phyloP scores from a whole-genome alignment of 257 asterid species.

The Nicotiana tomentosiformis region DNA sequence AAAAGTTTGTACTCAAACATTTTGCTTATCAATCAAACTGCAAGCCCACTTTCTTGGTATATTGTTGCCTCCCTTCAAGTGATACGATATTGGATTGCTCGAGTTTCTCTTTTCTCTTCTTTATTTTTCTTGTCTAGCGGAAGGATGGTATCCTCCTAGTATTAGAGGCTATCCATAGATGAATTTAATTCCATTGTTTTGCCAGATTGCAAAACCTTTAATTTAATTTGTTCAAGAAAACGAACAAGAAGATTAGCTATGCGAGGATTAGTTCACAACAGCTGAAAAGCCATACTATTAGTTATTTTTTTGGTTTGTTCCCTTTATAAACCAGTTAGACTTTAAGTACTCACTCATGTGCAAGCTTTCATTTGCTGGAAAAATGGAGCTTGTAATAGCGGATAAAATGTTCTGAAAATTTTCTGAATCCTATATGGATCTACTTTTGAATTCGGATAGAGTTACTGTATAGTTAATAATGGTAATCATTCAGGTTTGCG shows the following conservation, averaged over 20 bases:
- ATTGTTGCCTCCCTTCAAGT: not conserved
- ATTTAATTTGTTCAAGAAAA: not conserved
- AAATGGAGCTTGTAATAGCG: not conserved
- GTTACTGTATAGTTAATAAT: slow-evolving; percentile 62
- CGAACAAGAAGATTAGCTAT: not conserved
- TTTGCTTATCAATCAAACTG: slow-evolving; percentile 88
- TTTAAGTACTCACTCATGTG: not conserved
- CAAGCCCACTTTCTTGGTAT: slow-evolving; percentile 90
- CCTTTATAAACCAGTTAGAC: not conserved
- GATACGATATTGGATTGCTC: not conserved
- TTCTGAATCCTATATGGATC: not conserved
- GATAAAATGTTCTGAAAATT: not conserved
- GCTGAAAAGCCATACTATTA: not conserved
- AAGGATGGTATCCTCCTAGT: not conserved
- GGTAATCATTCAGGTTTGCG: slow-evolving; percentile 86
- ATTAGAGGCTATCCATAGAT: not conserved
- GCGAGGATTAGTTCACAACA: not conserved
- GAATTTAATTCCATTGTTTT: not conserved
- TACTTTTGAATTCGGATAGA: slow-evolving; percentile 46
- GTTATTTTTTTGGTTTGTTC: not conserved
- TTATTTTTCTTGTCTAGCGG: slow-evolving; percentile 1
- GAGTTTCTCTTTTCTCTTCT: slow-evolving; percentile 2
- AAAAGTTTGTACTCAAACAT: slow-evolving; percentile 51
- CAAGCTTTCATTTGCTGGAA: not conserved
- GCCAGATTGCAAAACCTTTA: not conserved